A percentile compares a stretch with the other conserved stretches of the same genome.
phyloP scores from a whole-genome alignment of 768 basidiomycete genomes.

The Trichaptum fuscoviolaceum region DNA sequence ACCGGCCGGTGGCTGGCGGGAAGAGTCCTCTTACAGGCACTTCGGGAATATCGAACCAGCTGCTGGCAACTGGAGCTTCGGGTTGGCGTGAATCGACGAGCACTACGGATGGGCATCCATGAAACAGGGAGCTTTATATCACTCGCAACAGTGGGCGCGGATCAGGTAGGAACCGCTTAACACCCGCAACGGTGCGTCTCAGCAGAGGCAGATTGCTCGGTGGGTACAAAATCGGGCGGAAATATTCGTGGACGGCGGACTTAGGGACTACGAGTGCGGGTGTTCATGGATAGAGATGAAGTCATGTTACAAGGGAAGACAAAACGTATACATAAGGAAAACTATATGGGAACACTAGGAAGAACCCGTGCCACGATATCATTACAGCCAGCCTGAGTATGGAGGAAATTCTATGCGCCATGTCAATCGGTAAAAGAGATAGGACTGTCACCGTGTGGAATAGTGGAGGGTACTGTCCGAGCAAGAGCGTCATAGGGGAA shows the following conservation, averaged over 20 bases:
- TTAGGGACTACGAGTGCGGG: background rate
- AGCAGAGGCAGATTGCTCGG: background rate
- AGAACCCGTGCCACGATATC: background rate
- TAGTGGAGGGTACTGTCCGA: background rate
- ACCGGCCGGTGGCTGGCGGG: no score
- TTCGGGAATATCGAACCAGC: background rate
- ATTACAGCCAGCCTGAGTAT: background rate
- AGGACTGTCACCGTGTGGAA: background rate
- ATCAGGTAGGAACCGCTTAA: background rate
- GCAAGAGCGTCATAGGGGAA: conserved; percentile 4
- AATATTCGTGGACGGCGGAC: background rate
- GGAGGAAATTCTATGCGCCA: background rate
- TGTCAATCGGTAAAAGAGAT: background rate
- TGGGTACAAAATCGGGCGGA: background rate
- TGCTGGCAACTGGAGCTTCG: background rate
- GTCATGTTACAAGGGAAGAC: background rate
- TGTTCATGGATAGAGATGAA: background rate
- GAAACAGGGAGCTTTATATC: background rate
- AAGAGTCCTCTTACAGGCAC: background rate
- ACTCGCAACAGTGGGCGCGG: background rate
- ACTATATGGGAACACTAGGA: background rate
- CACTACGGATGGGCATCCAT: background rate
- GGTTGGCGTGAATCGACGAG: background rate
- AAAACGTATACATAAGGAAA: background rate
- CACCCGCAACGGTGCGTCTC: background rate